Evolutionary conservation across 2,329 filamentous ascomycete genomes (phyloP).

Genomic region (Colletotrichum salicis): DNA sequence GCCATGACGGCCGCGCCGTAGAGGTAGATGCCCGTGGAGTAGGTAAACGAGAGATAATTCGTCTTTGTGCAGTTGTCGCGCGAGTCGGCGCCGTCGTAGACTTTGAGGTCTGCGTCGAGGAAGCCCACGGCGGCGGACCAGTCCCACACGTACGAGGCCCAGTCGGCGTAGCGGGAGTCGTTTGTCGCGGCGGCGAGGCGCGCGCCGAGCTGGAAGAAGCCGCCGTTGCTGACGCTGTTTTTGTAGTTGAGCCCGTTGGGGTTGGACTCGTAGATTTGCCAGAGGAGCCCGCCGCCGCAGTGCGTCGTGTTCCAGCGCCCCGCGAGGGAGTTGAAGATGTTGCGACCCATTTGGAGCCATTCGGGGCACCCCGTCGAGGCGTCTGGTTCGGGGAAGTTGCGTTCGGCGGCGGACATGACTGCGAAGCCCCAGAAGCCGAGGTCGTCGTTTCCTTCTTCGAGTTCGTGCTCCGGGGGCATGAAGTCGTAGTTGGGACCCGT

Average conservation of each 20-base stretch:
- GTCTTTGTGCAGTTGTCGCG: slow-evolving; percentile 62
- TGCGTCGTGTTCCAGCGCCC: slow-evolving; percentile 74
- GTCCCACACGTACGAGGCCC: slow-evolving; percentile 74
- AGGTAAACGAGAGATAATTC: slow-evolving; percentile 70
- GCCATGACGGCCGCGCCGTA: slow-evolving; percentile 73
- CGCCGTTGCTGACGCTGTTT: slow-evolving; percentile 82
- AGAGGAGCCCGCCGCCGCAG: slow-evolving; percentile 79
- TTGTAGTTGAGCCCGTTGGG: slow-evolving; percentile 82
- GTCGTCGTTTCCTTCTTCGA: slow-evolving; percentile 79
- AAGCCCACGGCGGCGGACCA: slow-evolving; percentile 70
- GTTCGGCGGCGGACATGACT: slow-evolving; percentile 75
- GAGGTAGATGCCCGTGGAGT: slow-evolving; percentile 73
- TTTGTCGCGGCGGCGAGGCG: slow-evolving; percentile 77
- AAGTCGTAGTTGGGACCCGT: slow-evolving; percentile 68
- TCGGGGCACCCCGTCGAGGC: slow-evolving; percentile 57
- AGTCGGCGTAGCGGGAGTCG: slow-evolving; percentile 72
- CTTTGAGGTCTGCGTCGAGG: slow-evolving; percentile 63
- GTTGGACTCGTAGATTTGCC: slow-evolving; percentile 85
- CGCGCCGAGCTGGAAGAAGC: slow-evolving; percentile 84
- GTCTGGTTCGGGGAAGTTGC: slow-evolving; percentile 72
- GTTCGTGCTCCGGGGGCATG: slow-evolving; percentile 65
- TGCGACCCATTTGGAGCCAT: slow-evolving; percentile 75
- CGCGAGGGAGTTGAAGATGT: slow-evolving; percentile 78
- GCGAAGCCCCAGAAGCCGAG: slow-evolving; percentile 79
- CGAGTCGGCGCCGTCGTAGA: slow-evolving; percentile 72